phyloP scores from a whole-genome alignment of 1,284 basidiomycete species.

The Coniferiporia sulphurascens region DNA sequence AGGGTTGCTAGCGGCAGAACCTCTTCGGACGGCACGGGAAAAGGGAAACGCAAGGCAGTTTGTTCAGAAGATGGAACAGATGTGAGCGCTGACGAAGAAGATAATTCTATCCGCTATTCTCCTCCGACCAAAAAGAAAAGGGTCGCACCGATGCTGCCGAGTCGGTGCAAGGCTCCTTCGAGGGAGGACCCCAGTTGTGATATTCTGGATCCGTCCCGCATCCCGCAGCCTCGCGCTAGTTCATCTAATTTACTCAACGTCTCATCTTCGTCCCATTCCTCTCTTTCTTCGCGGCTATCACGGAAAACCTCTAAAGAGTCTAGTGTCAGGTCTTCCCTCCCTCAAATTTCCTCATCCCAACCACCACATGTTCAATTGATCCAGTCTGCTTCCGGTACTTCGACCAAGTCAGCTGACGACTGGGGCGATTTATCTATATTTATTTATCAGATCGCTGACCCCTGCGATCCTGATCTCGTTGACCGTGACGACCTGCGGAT shows the following conservation, averaged over 20 bases:
- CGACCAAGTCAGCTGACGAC: not conserved
- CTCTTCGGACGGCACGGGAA: not conserved
- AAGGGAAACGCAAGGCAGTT: conserved; percentile 3
- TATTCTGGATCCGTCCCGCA: no score
- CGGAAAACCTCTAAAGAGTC: not conserved
- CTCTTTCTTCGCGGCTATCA: not conserved
- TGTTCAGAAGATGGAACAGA: not conserved
- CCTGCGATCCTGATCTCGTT: conserved; percentile 10
- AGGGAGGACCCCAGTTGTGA: not conserved
- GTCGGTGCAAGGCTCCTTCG: not conserved
- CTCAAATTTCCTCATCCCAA: not conserved
- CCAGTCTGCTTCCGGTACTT: not conserved
- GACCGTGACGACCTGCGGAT: conserved; percentile 5
- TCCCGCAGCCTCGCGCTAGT: not conserved
- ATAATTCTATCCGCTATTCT: not conserved
- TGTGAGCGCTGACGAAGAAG: not conserved
- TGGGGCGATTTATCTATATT: not conserved
- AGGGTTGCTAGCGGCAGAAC: not conserved
- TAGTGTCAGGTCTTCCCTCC: not conserved
- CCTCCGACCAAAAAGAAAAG: conserved; percentile 2
- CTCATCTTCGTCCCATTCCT: not conserved
- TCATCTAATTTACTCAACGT: not conserved
- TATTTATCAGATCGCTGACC: conserved; percentile 4
- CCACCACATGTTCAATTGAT: not conserved
- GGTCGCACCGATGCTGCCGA: not conserved